phyloP scores from a whole-genome alignment of 345 rosid genomes.

The Populus nigra region DNA sequence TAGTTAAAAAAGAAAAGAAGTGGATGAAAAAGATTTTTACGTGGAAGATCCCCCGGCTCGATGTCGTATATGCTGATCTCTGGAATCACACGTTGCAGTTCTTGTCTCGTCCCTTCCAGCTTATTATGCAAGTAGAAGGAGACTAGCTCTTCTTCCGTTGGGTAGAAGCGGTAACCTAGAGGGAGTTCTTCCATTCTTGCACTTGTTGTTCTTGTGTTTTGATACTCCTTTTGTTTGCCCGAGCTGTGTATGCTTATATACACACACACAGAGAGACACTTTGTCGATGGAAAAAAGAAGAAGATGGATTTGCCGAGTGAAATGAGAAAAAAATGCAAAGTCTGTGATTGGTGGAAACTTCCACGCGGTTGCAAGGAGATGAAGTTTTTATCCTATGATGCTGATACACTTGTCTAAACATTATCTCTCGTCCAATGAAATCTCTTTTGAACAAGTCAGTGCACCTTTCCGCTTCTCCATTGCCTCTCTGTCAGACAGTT shows the following conservation, averaged over 20 bases:
- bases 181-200: conserved; percentile 31
- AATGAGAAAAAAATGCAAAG: conserved; percentile 36
- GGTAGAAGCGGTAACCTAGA: conserved; percentile 77
- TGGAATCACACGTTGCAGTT: conserved; percentile 62
- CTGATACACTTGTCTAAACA: not conserved
- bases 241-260: not conserved
- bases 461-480: not conserved
- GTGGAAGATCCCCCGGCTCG: conserved; percentile 76
- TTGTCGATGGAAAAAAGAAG: not conserved
- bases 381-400: not conserved
- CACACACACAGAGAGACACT: conserved; percentile 8
- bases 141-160: conserved; percentile 87
- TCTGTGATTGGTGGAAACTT: conserved; percentile 15
- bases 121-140: conserved; percentile 70
- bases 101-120: conserved; percentile 53
- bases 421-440: not conserved
- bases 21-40: conserved; percentile 30
- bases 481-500: not conserved
- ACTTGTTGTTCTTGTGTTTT: not conserved
- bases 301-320: conserved; percentile 50
- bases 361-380: conserved; percentile 50
- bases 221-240: not conserved
- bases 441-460: conserved; percentile 46
- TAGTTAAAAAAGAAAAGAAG: not conserved
- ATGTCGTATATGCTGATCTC: conserved; percentile 47